phyloP scores from a whole-genome alignment of 1,284 basidiomycete species.

The Ganoderma multipileum region DNA sequence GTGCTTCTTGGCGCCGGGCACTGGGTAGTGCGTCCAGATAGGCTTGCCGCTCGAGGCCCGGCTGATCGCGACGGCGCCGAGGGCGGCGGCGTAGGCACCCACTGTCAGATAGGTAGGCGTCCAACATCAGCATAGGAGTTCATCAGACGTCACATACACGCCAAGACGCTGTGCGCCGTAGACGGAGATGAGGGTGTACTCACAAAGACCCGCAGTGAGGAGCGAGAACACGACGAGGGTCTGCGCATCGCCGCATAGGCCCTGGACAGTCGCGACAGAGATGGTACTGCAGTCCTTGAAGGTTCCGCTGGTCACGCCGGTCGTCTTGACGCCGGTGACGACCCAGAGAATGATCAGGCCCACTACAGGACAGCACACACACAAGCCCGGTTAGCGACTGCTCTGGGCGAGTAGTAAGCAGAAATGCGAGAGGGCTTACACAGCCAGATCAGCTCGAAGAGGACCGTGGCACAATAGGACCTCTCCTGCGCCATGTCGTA shows the following conservation, averaged over 20 bases:
- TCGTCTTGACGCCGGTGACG: constrained; percentile 15
- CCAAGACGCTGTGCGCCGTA: neutral
- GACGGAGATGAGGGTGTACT: neutral
- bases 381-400: neutral
- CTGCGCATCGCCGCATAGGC: constrained; percentile 11
- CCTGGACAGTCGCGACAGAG: neutral
- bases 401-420: neutral
- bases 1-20: constrained; percentile 13
- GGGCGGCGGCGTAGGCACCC: constrained; percentile 7
- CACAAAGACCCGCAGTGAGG: constrained; percentile 11
- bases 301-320: constrained; percentile 2
- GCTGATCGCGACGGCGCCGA: constrained; percentile 1
- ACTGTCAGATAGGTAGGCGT: neutral
- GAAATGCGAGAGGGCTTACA: constrained; percentile 1
- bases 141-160: neutral
- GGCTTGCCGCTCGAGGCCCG: constrained; percentile 13
- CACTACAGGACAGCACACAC: neutral
- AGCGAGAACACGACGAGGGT: constrained; percentile 13
- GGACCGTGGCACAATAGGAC: constrained; percentile 16
- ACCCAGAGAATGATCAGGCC: constrained; percentile 12
- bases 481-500: constrained; percentile 19
- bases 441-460: constrained; percentile 16
- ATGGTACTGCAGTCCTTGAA: constrained; percentile 16
- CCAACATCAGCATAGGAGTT: neutral
- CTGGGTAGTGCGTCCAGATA: constrained; percentile 16